Base-by-base conservation (phyloP, 2,329 filamentous ascomycete species). In the Metarhizium robertsii region DNA sequence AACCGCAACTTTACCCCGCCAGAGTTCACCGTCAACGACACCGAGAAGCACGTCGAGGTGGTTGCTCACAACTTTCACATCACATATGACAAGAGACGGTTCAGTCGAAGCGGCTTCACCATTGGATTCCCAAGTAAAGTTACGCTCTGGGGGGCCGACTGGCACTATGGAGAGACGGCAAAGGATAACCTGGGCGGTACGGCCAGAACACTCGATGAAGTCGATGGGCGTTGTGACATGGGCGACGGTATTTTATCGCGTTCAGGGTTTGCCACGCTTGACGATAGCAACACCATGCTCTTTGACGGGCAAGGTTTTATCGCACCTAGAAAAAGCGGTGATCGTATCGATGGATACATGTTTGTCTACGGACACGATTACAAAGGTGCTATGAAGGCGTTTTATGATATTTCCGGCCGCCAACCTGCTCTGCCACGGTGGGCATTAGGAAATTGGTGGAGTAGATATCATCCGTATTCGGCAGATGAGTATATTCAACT, bases 391-490 rank as follows among this genome's bases (percentile, higher is more conserved):
- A 74, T 84, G 57, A 73, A 74, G 58, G 73, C 75, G 0, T 77
- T 80, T 48, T 84, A 81, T 62, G 70, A 73, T 1, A 65, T 85
- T 11, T 83, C 80, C 2, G 81, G 81, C 2, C 71, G 68, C 25
- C 79, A 83, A 58, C 81, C 81, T 4, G 55, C 75, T 7, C 64
- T 84, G 1, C 81, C 81, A 0, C 71, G 81, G n/a, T 84, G 77
- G 71, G 74, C 78, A 0, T 67, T 85, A 47, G 81, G 82, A 0
- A 85, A 85, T 59, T 86, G 83, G 82, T 86, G 82, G 82, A 81
- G 77, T 50, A 72, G 83, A 8, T 86, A 84, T 65, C 78, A 85
- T 62, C 74, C 73, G 2, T 86, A 84, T 62, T 71, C 69, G 0
- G 73, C 75, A 36, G 69, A 76, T 2, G 79, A 83, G 59, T 86